Percentiles rank a stretch among this genome's conserved stretches.
phyloP scores from a whole-genome alignment of 2,329 filamentous ascomycete genomes.

The Mycogone perniciosa region DNA sequence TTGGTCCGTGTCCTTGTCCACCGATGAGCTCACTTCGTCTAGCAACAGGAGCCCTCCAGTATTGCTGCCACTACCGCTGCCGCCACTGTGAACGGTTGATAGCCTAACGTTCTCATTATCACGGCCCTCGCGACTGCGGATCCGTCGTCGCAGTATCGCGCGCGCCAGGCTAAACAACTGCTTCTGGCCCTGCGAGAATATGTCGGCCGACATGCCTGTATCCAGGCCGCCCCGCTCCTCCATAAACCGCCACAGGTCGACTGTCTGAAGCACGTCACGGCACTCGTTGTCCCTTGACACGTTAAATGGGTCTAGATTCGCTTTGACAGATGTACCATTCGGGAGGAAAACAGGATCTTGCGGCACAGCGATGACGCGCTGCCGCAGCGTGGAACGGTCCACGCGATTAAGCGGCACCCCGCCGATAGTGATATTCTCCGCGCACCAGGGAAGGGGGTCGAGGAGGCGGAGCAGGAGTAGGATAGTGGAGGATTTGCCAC shows the following conservation, averaged over 20 bases:
- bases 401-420: constrained; percentile 30
- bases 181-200: constrained; percentile 52
- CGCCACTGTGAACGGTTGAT: not conserved
- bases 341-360: constrained; percentile 50
- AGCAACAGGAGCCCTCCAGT: constrained; percentile 18
- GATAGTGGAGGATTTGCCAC: constrained; percentile 38
- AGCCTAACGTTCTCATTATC: not conserved
- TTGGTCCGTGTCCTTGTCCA: constrained; percentile 24
- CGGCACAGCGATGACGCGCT: constrained; percentile 44
- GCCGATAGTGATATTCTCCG: constrained; percentile 37
- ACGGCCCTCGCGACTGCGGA: not conserved
- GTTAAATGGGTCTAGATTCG: constrained; percentile 38
- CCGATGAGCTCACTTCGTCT: constrained; percentile 28
- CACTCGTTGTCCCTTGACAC: constrained; percentile 28
- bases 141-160: constrained; percentile 41
- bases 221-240: constrained; percentile 28
- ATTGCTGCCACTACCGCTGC: not conserved
- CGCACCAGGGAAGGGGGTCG: constrained; percentile 27
- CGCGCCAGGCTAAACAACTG: constrained; percentile 59
- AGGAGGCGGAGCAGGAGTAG: constrained; percentile 36
- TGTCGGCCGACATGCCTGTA: constrained; percentile 37
- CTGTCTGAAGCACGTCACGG: constrained; percentile 27
- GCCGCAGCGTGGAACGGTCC: constrained; percentile 36
- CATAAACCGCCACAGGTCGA: constrained; percentile 29
- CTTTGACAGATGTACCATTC: constrained; percentile 32